phyloP scores from a whole-genome alignment of 345 rosid genomes.

The Salix dunnii region DNA sequence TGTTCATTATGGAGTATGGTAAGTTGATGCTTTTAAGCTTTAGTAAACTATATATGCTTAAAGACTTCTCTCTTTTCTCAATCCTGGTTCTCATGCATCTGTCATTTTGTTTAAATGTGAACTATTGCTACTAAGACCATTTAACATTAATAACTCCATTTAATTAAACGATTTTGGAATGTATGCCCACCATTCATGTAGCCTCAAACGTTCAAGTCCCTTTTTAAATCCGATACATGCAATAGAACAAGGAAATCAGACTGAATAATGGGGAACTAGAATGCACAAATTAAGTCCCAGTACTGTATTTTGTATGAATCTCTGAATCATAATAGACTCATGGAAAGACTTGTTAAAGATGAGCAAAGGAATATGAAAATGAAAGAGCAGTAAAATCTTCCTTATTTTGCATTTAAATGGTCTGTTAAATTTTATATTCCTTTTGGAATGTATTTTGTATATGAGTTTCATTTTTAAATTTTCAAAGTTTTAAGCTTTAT shows the following conservation, averaged over 20 bases:
- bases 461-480: too few species aligned
- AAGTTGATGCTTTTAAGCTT: slow-evolving; percentile 15
- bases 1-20: slow-evolving; percentile 65
- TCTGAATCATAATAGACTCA: too few species aligned
- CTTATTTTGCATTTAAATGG: too few species aligned
- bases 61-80: not conserved
- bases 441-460: too few species aligned
- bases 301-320: too few species aligned
- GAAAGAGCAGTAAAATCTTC: too few species aligned
- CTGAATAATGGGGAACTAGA: too few species aligned
- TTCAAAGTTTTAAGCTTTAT: not conserved
- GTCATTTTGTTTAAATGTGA: not conserved
- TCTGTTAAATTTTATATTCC: too few species aligned
- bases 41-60: not conserved
- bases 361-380: too few species aligned
- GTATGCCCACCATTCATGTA: not conserved
- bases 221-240: not conserved
- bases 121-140: not conserved
- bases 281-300: too few species aligned
- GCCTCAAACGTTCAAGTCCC: not conserved
- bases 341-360: too few species aligned
- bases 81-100: not conserved
- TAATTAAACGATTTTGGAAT: not conserved
- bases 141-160: not conserved
- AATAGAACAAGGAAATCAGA: too few species aligned